Conservation (phyloP, 139 green algal species). For the Picochlorum costavermella region DNA sequence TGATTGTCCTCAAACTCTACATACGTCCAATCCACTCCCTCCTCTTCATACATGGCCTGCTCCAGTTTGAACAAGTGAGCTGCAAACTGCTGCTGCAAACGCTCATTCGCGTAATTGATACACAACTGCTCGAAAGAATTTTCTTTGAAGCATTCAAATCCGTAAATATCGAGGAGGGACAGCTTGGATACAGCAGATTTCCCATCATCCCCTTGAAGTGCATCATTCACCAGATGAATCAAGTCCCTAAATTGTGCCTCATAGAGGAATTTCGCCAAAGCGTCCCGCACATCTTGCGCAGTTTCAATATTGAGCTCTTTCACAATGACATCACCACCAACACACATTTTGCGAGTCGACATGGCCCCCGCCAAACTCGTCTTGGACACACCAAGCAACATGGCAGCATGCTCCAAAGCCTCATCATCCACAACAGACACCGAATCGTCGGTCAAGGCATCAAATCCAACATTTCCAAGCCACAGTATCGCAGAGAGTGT, state of each 20-base stretch:
- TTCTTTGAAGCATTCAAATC: constrained; percentile 72
- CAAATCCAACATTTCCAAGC: constrained; percentile 79
- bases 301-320: constrained; percentile 47
- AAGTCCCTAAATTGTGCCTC: constrained; percentile 57
- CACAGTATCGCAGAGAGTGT: constrained; percentile 71
- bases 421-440: not conserved
- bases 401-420: constrained; percentile 23
- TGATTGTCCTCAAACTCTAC: constrained; percentile 93
- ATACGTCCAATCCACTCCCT: constrained; percentile 90
- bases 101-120: constrained; percentile 96
- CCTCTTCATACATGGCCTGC: constrained; percentile 81
- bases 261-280: constrained; percentile 75
- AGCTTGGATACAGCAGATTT: constrained; percentile 29
- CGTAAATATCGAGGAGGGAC: constrained; percentile 83
- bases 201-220: constrained; percentile 41
- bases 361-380: constrained; percentile 40
- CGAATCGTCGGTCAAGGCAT: constrained; percentile 20
- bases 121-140: constrained; percentile 93
- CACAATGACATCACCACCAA: constrained; percentile 49
- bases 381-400: constrained; percentile 36
- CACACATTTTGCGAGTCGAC: constrained; percentile 39
- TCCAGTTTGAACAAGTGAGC: constrained; percentile 76
- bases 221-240: constrained; percentile 63
- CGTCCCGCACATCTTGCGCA: constrained; percentile 51
- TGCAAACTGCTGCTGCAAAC: constrained; percentile 94